Evolutionary conservation across 345 rosid genomes (phyloP).

Genomic region (Eucalyptus regnans): DNA sequence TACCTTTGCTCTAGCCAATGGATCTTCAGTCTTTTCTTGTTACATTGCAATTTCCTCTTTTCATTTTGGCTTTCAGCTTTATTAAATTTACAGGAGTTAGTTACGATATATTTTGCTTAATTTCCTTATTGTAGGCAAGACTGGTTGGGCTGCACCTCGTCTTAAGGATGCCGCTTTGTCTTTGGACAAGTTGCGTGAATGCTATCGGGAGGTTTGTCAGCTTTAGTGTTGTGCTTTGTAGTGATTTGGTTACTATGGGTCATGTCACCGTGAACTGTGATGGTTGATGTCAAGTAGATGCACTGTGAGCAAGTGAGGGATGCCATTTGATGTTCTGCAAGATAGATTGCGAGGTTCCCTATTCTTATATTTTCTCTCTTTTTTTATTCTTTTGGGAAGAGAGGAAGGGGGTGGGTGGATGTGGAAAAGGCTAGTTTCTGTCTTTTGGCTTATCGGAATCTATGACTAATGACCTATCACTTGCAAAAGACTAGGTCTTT

Average conservation of each 20-base stretch:
- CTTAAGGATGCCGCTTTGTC: conserved; percentile 95
- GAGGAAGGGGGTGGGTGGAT: neutral
- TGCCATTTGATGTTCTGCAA: neutral
- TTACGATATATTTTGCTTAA: neutral
- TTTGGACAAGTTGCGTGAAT: conserved; percentile 72
- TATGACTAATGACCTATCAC: neutral
- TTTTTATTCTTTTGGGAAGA: neutral
- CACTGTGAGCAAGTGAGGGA: neutral
- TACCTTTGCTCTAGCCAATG: neutral
- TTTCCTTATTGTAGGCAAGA: conserved; percentile 36
- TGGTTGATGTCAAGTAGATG: neutral
- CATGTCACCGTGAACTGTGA: neutral
- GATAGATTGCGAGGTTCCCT: neutral
- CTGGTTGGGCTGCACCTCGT: conserved; percentile 98
- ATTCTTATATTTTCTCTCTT: neutral
- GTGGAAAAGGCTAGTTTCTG: neutral
- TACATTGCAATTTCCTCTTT: neutral
- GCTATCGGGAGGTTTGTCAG: conserved; percentile 69
- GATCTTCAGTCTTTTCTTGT: neutral
- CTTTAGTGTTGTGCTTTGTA: neutral
- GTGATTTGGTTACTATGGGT: neutral
- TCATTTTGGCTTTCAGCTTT: neutral
- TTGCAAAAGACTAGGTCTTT: neutral
- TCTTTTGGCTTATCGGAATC: neutral
- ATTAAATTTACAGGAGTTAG: neutral